Percentiles rank a stretch among this genome's conserved stretches.
Conservation (phyloP, 257 asterid species). For the Solanum sejunctum region DNA sequence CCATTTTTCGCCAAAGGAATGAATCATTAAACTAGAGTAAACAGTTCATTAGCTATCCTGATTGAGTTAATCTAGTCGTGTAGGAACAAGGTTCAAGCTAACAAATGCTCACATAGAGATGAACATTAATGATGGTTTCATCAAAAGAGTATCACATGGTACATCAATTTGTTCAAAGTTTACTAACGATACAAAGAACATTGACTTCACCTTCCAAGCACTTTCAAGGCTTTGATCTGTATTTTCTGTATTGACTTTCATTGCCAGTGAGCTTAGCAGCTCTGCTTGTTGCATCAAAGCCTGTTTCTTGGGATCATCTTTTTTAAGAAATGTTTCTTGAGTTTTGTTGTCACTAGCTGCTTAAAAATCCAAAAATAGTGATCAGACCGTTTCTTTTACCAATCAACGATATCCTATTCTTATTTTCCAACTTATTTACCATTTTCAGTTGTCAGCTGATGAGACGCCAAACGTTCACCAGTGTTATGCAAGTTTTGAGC, state of each 20-base stretch:
- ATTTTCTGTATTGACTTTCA: conserved; percentile 66
- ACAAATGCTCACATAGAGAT: background rate
- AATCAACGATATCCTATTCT: background rate
- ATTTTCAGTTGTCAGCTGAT: conserved; percentile 18
- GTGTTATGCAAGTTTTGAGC: conserved; percentile 36
- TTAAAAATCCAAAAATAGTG: background rate
- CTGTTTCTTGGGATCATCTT: conserved; percentile 79
- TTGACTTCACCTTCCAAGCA: conserved; percentile 70
- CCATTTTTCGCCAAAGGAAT: background rate
- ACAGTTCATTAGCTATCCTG: background rate
- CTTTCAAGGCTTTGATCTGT: conserved; percentile 70
- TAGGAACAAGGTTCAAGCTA: background rate
- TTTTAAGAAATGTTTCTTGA: conserved; percentile 60
- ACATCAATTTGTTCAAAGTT: background rate
- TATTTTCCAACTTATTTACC: conserved; percentile 6
- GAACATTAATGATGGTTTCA: background rate
- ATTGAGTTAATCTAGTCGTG: background rate
- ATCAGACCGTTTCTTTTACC: background rate
- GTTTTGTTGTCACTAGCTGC: conserved; percentile 40
- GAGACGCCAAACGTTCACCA: conserved; percentile 22
- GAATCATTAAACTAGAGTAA: background rate
- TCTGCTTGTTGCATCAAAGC: conserved; percentile 95
- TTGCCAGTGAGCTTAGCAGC: conserved; percentile 83
- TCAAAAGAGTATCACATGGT: background rate
- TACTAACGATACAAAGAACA: background rate